Evolutionary conservation across 176 grass and related monocot species (phyloP), one percentile per base, ranked within the genome.

Genomic region (Paspalum notatum): DNA sequence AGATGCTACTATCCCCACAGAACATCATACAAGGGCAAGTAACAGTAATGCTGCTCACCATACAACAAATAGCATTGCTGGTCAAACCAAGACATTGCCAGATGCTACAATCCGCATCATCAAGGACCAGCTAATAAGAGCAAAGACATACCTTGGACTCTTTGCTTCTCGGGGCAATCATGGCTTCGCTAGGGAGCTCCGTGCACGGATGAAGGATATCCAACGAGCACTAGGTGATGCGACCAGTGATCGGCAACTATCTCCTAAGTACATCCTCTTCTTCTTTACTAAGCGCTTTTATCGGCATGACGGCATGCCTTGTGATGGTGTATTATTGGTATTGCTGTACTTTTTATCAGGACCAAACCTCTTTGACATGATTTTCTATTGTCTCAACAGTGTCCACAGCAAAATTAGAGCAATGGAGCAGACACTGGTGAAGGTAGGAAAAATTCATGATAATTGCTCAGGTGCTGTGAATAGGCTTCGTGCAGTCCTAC

Each of bases 101-200:
- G 89, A 94, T 87, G 84, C 72, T 75, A 88, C 85, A 62, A 78
- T 95, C 66, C 78, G 8, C 37, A 74, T 72, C 20, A 82, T 98
- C 49, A 95, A 75, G 90, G 90, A 93, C 38, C 96, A 98, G 75
- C 81, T 98, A 50, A 59, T 70, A 75, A 95, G 82, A 68, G 96
- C 92, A 81, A 98, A 85, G 79, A 83, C 80, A 58, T 93, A 89
- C 79, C 84, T 91, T 65, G 76, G 84, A 40, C 41, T 95, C 71
- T 5, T 87, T 78, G 76, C 88, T 67, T 90, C 87, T 83, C 90
- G 88, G 93, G 88, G 86, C 22, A 86, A 95, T 76, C 92, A 82
- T 85, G 84, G 89, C 52, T 93, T 89, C 0, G 47, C 88, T 24
- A 90, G 77, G 82, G 96, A 95, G 79, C 80, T 99, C 58, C 85